Evolutionary conservation across 2,329 filamentous ascomycete genomes (phyloP).

Genomic region (Botrytis aclada): DNA sequence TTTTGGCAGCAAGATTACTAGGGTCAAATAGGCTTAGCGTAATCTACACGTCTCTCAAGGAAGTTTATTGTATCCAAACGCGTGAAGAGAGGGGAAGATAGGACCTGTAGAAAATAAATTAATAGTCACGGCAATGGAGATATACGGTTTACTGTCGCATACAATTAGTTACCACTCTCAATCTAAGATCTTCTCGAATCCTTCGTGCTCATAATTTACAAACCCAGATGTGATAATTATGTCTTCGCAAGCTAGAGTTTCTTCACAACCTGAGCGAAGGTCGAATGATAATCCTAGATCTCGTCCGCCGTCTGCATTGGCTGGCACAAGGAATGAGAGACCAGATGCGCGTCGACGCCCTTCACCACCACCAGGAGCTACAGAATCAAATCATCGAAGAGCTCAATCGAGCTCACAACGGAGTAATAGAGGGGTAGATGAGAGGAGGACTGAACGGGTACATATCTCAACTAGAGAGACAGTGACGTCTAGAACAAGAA

Average conservation of each 20-base stretch:
- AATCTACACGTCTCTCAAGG: constrained; percentile 13
- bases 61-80: constrained; percentile 17
- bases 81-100: constrained; percentile 7
- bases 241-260: constrained; percentile 37
- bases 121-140: constrained; percentile 11
- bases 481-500: constrained; percentile 56
- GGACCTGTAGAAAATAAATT: constrained; percentile 4
- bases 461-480: constrained; percentile 62
- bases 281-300: constrained; percentile 34
- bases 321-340: constrained; percentile 27
- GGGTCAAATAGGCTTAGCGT: constrained; percentile 8
- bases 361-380: constrained; percentile 31
- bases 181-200: neutral
- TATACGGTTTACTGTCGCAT: constrained; percentile 12
- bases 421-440: constrained; percentile 45
- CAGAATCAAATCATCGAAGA: constrained; percentile 50
- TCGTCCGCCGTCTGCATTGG: constrained; percentile 33
- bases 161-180: constrained; percentile 5
- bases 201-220: constrained; percentile 16
- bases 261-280: constrained; percentile 35
- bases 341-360: constrained; percentile 30
- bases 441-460: constrained; percentile 54
- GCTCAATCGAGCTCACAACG: constrained; percentile 55
- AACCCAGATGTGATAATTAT: constrained; percentile 34
- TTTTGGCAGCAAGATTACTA: neutral